A percentile compares a stretch with the other conserved stretches of the same genome.
Evolutionary conservation across 2,329 filamentous ascomycete species (phyloP).

Genomic region (Fusarium sp.): DNA sequence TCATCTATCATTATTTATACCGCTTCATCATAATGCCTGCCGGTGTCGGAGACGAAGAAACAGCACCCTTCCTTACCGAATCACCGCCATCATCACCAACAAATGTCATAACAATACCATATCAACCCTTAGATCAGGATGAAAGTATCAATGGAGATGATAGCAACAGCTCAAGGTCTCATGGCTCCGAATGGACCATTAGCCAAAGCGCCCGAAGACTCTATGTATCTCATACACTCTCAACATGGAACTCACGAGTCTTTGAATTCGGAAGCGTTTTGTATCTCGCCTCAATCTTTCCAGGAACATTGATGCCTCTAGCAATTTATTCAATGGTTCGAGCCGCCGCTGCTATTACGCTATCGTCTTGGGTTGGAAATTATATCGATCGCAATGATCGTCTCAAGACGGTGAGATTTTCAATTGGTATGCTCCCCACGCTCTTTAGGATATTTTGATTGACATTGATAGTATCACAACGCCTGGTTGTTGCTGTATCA

Average conservation of each 20-base stretch:
- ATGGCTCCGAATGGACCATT: conserved; percentile 22
- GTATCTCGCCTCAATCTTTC: conserved; percentile 66
- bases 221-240: conserved; percentile 70
- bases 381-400: conserved; percentile 68
- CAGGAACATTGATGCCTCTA: conserved; percentile 70
- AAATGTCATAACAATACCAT: background rate
- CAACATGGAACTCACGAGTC: conserved; percentile 72
- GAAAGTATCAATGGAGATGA: background rate
- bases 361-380: conserved; percentile 68
- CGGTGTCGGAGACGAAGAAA: conserved; percentile 31
- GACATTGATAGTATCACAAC: conserved; percentile 49
- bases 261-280: conserved; percentile 73
- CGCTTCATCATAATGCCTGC: conserved; percentile 15
- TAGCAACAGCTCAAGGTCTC: background rate
- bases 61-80: conserved; percentile 10
- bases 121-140: background rate
- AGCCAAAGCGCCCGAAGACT: conserved; percentile 50
- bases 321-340: conserved; percentile 76
- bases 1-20: background rate
- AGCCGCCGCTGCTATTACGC: conserved; percentile 65
- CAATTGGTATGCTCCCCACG: conserved; percentile 52
- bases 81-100: background rate
- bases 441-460: background rate
- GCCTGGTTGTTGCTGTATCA: conserved; percentile 58
- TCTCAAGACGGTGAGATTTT: conserved; percentile 61